Evolutionary conservation across 2,329 filamentous ascomycete species (phyloP).

Genomic region (Clarireedia paspali): DNA sequence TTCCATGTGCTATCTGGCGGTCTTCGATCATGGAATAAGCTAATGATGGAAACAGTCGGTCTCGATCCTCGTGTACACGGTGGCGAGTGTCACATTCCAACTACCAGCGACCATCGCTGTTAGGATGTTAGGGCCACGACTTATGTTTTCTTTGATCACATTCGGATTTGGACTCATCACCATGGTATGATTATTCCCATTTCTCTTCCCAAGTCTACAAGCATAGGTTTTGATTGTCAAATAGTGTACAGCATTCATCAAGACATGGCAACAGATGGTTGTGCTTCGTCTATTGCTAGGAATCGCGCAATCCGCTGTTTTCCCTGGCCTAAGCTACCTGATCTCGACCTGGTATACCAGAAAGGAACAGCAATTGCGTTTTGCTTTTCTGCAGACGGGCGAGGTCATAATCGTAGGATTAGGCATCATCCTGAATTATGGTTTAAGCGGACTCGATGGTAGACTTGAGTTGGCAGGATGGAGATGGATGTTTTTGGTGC

Average conservation of each 20-base stretch:
- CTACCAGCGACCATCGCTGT: conserved; percentile 61
- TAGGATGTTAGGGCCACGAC: conserved; percentile 54
- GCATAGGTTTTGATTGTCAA: too few relatives aligned
- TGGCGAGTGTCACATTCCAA: conserved; percentile 60
- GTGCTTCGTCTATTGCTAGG: conserved; percentile 57
- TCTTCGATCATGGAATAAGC: not conserved
- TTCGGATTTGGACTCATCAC: conserved; percentile 57
- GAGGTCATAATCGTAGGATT: conserved; percentile 51
- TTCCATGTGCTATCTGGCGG: not conserved
- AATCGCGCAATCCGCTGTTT: conserved; percentile 50
- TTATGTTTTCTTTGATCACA: conserved; percentile 54
- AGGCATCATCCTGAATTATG: conserved; percentile 44
- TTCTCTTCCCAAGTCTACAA: too few relatives aligned
- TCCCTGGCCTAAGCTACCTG: conserved; percentile 43
- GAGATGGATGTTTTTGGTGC: conserved; percentile 57
- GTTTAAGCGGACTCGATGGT: conserved; percentile 56
- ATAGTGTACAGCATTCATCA: conserved; percentile 56
- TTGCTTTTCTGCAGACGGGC: conserved; percentile 59
- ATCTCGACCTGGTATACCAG: conserved; percentile 33
- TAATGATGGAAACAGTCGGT: conserved; percentile 38
- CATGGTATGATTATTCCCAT: conserved; percentile 29
- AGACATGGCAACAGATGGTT: conserved; percentile 63
- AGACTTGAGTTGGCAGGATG: conserved; percentile 46
- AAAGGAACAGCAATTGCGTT: conserved; percentile 37
- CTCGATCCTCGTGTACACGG: conserved; percentile 66